Conservation (phyloP, 106 monocot genomes). For the Dactylorhiza incarnata region DNA sequence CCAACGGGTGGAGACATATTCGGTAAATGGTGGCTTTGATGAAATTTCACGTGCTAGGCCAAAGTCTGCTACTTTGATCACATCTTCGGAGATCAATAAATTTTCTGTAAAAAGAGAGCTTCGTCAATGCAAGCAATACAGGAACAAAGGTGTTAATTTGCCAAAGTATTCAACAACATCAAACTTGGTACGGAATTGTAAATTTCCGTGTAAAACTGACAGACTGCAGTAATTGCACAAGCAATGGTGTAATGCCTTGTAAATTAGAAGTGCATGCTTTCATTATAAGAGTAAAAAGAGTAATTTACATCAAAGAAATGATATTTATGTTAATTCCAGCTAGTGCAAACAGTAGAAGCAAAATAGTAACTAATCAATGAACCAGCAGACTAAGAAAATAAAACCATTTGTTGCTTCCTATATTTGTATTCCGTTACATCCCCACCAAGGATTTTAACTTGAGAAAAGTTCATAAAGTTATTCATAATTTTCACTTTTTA, state of each 20-base stretch:
- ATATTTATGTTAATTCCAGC: neutral
- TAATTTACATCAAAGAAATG: neutral
- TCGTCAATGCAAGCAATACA: too few relatives aligned
- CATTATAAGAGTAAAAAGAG: neutral
- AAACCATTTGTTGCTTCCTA: neutral
- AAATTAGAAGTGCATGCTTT: neutral
- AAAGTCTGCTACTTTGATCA: conserved; percentile 96
- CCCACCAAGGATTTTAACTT: neutral
- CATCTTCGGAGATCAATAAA: conserved; percentile 63
- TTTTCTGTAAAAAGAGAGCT: conserved; percentile 52
- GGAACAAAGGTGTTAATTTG: neutral
- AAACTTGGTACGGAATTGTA: neutral
- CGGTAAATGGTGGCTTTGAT: conserved; percentile 89
- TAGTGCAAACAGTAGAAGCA: neutral
- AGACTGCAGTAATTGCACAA: neutral
- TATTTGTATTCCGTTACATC: neutral
- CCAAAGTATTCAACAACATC: neutral
- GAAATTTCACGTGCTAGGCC: conserved; percentile 91
- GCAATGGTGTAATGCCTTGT: neutral
- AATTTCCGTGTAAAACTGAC: neutral
- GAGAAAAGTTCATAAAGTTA: neutral
- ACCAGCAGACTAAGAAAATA: neutral
- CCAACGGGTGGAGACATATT: conserved; percentile 99
- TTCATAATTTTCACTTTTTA: neutral
- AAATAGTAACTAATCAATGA: neutral